These are phyloP conservation scores for Domatiomyces catenatus DNA, from an alignment of 2,329 filamentous ascomycete species.

Conservation along the genomic window DNA sequence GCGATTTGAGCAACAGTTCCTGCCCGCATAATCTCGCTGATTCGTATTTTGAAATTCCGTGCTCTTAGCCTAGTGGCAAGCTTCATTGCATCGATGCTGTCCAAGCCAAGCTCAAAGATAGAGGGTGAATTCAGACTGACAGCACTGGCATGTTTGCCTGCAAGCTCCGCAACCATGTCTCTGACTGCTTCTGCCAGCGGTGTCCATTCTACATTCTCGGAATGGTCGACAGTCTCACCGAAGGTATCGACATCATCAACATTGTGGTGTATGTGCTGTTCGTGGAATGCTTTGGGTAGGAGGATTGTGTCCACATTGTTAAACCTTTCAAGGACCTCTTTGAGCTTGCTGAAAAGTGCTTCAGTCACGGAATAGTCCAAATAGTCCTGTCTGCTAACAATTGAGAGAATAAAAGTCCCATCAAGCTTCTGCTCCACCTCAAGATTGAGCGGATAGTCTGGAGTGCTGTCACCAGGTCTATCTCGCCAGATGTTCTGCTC, in stretches of 20 bases:
- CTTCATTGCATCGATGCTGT: constrained; percentile 86
- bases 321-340: constrained; percentile 3
- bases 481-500: constrained; percentile 39
- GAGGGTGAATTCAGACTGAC: constrained; percentile 43
- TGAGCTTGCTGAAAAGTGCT: constrained; percentile 30
- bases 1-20: constrained; percentile 53
- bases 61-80: constrained; percentile 57
- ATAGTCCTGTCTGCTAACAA: constrained; percentile 42
- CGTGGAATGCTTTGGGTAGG: constrained; percentile 5
- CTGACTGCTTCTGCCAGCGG: constrained; percentile 38
- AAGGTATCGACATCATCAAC: not conserved
- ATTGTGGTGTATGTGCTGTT: not conserved
- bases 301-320: not conserved
- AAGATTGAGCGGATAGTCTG: constrained; percentile 64
- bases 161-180: constrained; percentile 47
- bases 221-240: not conserved
- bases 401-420: constrained; percentile 37
- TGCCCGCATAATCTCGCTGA: constrained; percentile 62
- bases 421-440: constrained; percentile 46
- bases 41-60: constrained; percentile 43
- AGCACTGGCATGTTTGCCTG: constrained; percentile 35
- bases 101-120: constrained; percentile 69
- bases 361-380: constrained; percentile 23
- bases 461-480: constrained; percentile 31
- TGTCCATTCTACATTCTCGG: constrained; percentile 36